These are phyloP conservation scores for Beverwykella pulmonaria DNA, from an alignment of 495 filamentous ascomycete genomes.

Conservation along the genomic window DNA sequence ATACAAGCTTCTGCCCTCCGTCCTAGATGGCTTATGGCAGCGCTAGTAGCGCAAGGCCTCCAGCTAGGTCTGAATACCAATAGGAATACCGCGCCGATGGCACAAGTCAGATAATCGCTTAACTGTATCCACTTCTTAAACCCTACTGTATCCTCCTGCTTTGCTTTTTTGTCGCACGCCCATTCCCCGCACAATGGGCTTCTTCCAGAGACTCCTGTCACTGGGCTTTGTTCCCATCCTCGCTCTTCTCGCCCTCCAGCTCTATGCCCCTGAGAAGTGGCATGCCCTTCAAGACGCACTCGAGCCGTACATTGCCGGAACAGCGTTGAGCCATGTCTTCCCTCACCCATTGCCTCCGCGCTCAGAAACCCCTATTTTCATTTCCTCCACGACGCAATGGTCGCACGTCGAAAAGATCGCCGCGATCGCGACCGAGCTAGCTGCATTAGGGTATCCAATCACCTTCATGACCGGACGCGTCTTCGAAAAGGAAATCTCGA, in stretches of 20 bases:
- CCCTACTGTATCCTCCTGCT: no score
- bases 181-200: background rate
- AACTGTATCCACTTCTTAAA: no score
- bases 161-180: no score
- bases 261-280: slow-evolving; percentile 3
- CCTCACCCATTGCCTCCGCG: background rate
- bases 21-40: no score
- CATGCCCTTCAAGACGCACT: slow-evolving; percentile 7
- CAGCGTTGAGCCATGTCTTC: slow-evolving; percentile 15
- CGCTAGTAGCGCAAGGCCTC: no score
- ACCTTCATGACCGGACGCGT: slow-evolving; percentile 18
- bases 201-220: slow-evolving; percentile 4
- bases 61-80: no score
- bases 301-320: slow-evolving; percentile 8
- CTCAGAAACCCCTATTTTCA: slow-evolving; percentile 18
- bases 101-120: no score
- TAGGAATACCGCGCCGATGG: no score
- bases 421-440: slow-evolving; percentile 12
- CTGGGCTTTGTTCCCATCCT: slow-evolving; percentile 19
- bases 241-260: slow-evolving; percentile 9
- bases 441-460: slow-evolving; percentile 19
- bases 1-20: no score
- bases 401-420: slow-evolving; percentile 25
- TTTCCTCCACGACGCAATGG: slow-evolving; percentile 10
- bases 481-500: slow-evolving; percentile 5